These are phyloP conservation scores for Hanseniaspora thailandica DNA, from an alignment of 805 yeast species.

Conservation along the genomic window DNA sequence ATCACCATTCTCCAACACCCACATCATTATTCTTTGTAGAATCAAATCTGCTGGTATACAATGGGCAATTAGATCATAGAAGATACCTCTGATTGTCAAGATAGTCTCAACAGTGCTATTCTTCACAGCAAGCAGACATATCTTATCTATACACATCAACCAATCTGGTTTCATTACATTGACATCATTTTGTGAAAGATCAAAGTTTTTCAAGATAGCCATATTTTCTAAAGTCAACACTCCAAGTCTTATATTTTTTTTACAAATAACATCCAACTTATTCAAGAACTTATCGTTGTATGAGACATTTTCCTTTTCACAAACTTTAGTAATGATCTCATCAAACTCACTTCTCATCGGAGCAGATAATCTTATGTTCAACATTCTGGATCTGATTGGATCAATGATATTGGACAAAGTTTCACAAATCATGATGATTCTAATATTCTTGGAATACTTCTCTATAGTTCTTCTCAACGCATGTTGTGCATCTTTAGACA, in stretches of 20 bases:
- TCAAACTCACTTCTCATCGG: constrained; percentile 55
- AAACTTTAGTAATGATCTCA: constrained; percentile 43
- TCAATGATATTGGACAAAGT: constrained; percentile 84
- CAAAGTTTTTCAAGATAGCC: constrained; percentile 33
- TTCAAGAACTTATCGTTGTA: constrained; percentile 21
- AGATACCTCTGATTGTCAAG: constrained; percentile 47
- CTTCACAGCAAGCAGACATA: constrained; percentile 48
- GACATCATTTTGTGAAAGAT: constrained; percentile 33
- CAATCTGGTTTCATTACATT: constrained; percentile 70
- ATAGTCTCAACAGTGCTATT: constrained; percentile 52
- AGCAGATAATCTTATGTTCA: constrained; percentile 76
- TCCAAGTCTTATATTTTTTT: constrained; percentile 66
- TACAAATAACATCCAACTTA: constrained; percentile 35
- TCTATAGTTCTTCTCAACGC: constrained; percentile 95
- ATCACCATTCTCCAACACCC: constrained; percentile 21
- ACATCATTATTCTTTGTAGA: constrained; percentile 30
- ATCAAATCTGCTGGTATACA: constrained; percentile 85
- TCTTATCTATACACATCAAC: constrained; percentile 62
- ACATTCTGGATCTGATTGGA: constrained; percentile 88
- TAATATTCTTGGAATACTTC: constrained; percentile 75
- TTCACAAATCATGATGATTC: constrained; percentile 75
- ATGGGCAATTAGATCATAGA: constrained; percentile 81
- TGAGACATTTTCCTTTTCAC: constrained; percentile 41
- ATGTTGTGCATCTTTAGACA: constrained; percentile 89
- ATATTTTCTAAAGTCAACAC: constrained; percentile 73